These are phyloP conservation scores for Ophiostoma montium DNA, from an alignment of 2,329 filamentous ascomycete genomes.

Conservation along the genomic window DNA sequence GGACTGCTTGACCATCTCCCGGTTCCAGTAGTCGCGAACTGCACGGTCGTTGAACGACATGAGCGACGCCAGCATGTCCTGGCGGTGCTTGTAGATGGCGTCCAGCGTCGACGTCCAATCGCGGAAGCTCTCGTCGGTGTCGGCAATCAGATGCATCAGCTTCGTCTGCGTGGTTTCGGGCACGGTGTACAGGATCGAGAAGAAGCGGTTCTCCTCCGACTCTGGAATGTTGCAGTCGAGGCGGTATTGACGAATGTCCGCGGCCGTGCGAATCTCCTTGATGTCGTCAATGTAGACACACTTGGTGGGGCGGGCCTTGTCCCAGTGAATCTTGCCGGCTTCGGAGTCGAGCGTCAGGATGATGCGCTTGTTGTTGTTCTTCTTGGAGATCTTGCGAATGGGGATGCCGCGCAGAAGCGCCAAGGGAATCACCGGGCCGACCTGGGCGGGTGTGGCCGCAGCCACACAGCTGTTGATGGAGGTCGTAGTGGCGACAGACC, in stretches of 20 bases:
- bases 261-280: constrained; percentile 71
- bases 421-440: constrained; percentile 62
- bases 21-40: constrained; percentile 71
- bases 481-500: constrained; percentile 24
- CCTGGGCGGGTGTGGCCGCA: constrained; percentile 17
- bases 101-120: constrained; percentile 78
- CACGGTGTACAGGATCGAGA: constrained; percentile 77
- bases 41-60: constrained; percentile 75
- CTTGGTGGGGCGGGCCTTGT: constrained; percentile 63
- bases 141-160: constrained; percentile 75
- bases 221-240: constrained; percentile 64
- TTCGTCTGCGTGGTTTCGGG: constrained; percentile 72
- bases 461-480: constrained; percentile 24
- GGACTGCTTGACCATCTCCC: constrained; percentile 60
- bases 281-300: constrained; percentile 92
- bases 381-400: constrained; percentile 75
- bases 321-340: constrained; percentile 79
- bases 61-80: constrained; percentile 79
- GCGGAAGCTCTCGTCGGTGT: constrained; percentile 54
- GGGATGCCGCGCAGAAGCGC: constrained; percentile 64
- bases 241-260: constrained; percentile 77
- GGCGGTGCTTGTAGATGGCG: constrained; percentile 69
- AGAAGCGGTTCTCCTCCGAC: constrained; percentile 58
- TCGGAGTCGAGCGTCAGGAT: constrained; percentile 62
- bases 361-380: constrained; percentile 67